phyloP scores from a whole-genome alignment of 2,329 filamentous ascomycete species.

The Epicoccum sorghinum region DNA sequence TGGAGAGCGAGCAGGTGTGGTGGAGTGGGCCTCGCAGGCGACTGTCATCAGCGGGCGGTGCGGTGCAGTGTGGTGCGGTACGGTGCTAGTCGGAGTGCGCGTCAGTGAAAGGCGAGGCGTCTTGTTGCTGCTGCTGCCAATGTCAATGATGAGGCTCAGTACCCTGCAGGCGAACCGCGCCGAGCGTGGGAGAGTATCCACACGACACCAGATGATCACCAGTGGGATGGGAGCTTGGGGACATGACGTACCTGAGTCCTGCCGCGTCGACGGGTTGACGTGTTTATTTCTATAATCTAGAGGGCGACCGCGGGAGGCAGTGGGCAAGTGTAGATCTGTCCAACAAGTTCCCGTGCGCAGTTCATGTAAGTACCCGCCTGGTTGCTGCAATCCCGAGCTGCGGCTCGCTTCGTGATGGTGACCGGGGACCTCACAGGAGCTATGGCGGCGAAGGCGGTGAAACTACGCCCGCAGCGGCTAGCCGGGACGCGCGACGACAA shows the following conservation, averaged over 20 bases:
- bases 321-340: constrained; percentile 1
- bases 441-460: constrained; percentile 16
- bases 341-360: constrained; percentile 14
- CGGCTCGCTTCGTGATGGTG: constrained; percentile 17
- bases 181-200: constrained; percentile 14
- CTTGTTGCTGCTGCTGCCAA: constrained; percentile 1
- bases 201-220: constrained; percentile 18
- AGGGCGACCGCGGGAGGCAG: not conserved
- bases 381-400: constrained; percentile 23
- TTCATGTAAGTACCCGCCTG: constrained; percentile 41
- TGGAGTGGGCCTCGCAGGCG: constrained; percentile 6
- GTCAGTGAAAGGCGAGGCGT: not conserved
- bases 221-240: constrained; percentile 8
- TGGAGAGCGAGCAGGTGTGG: constrained; percentile 13
- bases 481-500: constrained; percentile 20
- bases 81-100: constrained; percentile 6
- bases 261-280: not conserved
- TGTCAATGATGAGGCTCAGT: constrained; percentile 15
- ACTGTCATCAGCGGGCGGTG: constrained; percentile 12
- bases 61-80: not conserved
- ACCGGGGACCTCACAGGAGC: constrained; percentile 25
- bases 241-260: constrained; percentile 16
- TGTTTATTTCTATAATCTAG: not conserved
- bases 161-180: constrained; percentile 17
- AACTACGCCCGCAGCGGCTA: constrained; percentile 20